Base-by-base conservation (phyloP, 2,329 filamentous ascomycete genomes). In the Neospermospora avenae region DNA sequence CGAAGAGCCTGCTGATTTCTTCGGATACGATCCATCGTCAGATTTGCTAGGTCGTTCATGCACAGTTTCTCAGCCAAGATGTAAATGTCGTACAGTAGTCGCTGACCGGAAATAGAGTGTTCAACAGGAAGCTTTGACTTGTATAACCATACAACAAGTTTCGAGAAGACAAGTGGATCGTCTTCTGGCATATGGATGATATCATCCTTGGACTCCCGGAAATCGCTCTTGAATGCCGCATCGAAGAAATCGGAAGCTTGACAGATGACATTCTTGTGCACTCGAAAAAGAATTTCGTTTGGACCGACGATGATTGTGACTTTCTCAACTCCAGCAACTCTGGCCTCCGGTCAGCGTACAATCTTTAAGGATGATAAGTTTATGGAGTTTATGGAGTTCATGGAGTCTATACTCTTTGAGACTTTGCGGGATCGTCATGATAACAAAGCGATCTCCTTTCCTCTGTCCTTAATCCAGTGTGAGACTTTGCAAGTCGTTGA, bases 1-100 rank as follows among this genome's bases (percentile, higher is more conserved):
- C 14, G 31, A 51, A 35, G 3, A 28, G 18, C 4, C 11, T 51
- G 18, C 10, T 51, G 31, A 13, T 28, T 37, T 5, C 14, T 14
- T 13, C 37, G 24, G 13, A 54, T 44, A 5, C 39, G 14, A 14
- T 41, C 51, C 16, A 41, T 54, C 0, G 35, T 54, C n/a, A 4
- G 25, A 7, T 51, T 51, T 13, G 31, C 18, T 18, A 51, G n/a
- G 4, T 51, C 31, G 13, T 24, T 1, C 31, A 51, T 51, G 10
- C 48, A 51, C 2, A 55, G n/a, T 28, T 44, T 55, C 39, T 55
- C 53, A 4, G 41, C 53, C 3, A 55, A n/a, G 18, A 55, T 44
- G n/a, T 35, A 46, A 13, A 55, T 37, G 6, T 31, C 39, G 18
- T 44, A 55, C 2, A 55, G 16, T 6, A 45, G 48, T 8, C 24